Base-by-base conservation (phyloP, 441 rosid species). In the Croton setiger region DNA sequence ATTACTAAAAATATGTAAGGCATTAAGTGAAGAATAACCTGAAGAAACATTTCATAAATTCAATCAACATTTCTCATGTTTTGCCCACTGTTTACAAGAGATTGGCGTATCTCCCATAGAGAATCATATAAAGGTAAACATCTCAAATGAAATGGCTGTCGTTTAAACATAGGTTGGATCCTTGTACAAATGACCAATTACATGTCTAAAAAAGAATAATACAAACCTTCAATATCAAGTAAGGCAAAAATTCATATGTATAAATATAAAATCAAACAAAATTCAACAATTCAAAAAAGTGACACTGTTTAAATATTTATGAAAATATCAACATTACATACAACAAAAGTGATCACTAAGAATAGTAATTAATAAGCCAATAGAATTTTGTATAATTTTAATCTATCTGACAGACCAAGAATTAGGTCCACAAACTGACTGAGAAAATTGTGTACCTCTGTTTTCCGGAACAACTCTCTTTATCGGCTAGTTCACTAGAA, bases 401-500 rank as follows among this genome's bases (percentile, higher is more conserved):
- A 60, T 36, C 4, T 7, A 65, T 33, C 63, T 44, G 51, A 37
- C 14, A 21, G 23, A 36, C 57, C n/a, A n/a, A 6, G 23, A 37
- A 45, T 49, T 49, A 57, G 52, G 3, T 41, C 44, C 21, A 41
- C 3, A 17, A 43, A 44, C 33, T 18, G 18, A 60, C 54, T 44
- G 17, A 76, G 48, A 69, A 71, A 72, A 68, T 64, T 60, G 17
- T 68, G 67, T 83, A 90, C 98, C 97, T 88, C 82, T 90, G 99
- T 80, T 87, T 95, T 76, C 76, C 92, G 36, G 98, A 95, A 73
- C 87, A 79, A 66, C 76, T 86, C 84, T 85, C 95, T 72, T 82
- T 85, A 68, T 91, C 97, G 41, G 79, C 71, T 68, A 89, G 67
- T 76, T 83, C 86, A 65, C 71, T 75, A 71, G 66, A 67, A 73